A percentile compares a stretch with the other conserved stretches of the same genome.
These are phyloP conservation scores for Cicer pinnatifidum DNA, from an alignment of 306 rosid genomes.

Conservation along the genomic window DNA sequence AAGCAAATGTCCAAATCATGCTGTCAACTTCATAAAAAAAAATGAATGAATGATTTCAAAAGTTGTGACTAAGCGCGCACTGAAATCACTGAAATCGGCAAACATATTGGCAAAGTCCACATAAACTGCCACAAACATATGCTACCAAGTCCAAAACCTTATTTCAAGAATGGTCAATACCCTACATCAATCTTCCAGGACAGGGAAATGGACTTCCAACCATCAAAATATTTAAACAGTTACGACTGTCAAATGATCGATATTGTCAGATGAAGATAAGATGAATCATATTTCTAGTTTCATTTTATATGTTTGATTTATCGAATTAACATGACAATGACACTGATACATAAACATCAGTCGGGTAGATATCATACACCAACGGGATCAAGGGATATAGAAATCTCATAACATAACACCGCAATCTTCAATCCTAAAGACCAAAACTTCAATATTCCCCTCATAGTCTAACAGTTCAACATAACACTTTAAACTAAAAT, in stretches of 20 bases:
- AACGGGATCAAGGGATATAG: neutral
- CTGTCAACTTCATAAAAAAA: conserved; percentile 1
- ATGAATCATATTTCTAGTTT: neutral
- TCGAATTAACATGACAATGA: too few species aligned
- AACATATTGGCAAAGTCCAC: neutral
- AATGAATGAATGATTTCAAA: neutral
- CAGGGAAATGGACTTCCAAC: neutral
- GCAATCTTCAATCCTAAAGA: neutral
- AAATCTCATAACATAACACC: conserved; percentile 10
- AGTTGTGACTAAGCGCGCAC: neutral
- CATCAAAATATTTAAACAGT: neutral
- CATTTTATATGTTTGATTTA: neutral
- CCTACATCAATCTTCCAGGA: neutral
- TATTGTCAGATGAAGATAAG: neutral
- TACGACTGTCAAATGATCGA: neutral
- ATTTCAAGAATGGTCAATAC: conserved; percentile 5
- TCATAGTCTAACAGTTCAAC: neutral
- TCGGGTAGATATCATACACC: too few species aligned
- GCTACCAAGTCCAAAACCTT: neutral
- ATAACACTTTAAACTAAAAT: conserved; percentile 6
- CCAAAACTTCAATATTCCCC: neutral
- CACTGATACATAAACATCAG: too few species aligned
- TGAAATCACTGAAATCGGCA: too few species aligned
- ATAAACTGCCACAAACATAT: neutral
- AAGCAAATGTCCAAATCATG: conserved; percentile 11